These are phyloP conservation scores for Russula olivacea DNA, from an alignment of 768 basidiomycete genomes.

Conservation along the genomic window DNA sequence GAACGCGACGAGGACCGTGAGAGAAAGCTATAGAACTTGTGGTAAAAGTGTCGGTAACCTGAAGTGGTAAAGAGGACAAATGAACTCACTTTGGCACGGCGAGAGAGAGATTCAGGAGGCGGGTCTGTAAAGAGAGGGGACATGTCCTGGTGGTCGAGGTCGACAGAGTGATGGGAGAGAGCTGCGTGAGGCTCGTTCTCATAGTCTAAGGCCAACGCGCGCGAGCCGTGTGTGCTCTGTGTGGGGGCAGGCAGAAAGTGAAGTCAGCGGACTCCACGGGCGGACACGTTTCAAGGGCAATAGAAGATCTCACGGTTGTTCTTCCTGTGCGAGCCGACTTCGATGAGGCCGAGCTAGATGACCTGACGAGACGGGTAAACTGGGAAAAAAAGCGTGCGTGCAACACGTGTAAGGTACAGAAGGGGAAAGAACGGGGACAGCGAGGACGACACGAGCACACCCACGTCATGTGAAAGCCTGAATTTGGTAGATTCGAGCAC, in stretches of 20 bases:
- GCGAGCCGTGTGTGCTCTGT: constrained; percentile 27
- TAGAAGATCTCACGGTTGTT: constrained; percentile 19
- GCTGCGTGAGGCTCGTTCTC: constrained; percentile 22
- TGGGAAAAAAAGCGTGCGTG: constrained; percentile 24
- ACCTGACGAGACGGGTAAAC: constrained; percentile 26
- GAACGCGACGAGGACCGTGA: constrained; percentile 47
- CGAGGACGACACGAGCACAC: constrained; percentile 27
- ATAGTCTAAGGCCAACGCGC: constrained; percentile 24
- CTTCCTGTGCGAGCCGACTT: constrained; percentile 22
- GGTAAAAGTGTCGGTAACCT: neutral
- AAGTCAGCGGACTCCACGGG: constrained; percentile 7
- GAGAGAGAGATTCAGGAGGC: constrained; percentile 3
- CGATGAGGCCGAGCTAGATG: constrained; percentile 23
- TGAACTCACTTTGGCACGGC: constrained; percentile 23
- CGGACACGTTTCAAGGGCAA: constrained; percentile 13
- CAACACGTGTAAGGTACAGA: constrained; percentile 36
- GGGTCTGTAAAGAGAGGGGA: constrained; percentile 15
- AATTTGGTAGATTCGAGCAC: constrained; percentile 34
- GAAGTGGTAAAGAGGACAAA: neutral
- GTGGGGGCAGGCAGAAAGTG: constrained; percentile 4
- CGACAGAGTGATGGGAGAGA: constrained; percentile 17
- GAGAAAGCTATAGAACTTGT: constrained; percentile 55
- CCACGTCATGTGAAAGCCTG: constrained; percentile 35
- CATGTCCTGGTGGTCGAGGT: constrained; percentile 25
- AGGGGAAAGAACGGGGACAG: constrained; percentile 24